Evolutionary conservation across 2,329 filamentous ascomycete genomes (phyloP).

Genomic region (Hypoxylon rubiginosum): DNA sequence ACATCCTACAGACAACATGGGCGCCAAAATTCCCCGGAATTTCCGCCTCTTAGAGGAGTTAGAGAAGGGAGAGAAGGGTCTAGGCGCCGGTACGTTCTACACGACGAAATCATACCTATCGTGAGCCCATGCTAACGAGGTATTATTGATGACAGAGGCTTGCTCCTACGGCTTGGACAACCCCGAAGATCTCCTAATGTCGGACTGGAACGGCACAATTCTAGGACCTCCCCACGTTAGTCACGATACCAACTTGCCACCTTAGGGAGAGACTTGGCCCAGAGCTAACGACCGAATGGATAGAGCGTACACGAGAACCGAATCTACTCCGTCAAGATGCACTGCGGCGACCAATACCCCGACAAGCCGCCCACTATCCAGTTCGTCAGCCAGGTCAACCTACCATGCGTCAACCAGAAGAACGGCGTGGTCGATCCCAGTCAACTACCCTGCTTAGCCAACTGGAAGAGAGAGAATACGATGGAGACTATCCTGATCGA

Average conservation of each 20-base stretch:
- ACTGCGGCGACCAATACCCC: slow-evolving; percentile 91
- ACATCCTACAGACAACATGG: slow-evolving; percentile 39
- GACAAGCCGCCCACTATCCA: slow-evolving; percentile 89
- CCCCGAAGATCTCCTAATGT: slow-evolving; percentile 95
- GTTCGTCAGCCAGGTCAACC: slow-evolving; percentile 94
- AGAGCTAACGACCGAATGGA: slow-evolving; percentile 13
- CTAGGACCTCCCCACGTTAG: slow-evolving; percentile 94
- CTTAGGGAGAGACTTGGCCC: slow-evolving; percentile 3
- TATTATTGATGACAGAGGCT: slow-evolving; percentile 72
- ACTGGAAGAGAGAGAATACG: slow-evolving; percentile 93
- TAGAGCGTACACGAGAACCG: slow-evolving; percentile 97
- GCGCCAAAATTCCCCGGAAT: slow-evolving; percentile 89
- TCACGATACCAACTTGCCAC: slow-evolving; percentile 37
- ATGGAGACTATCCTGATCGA: slow-evolving; percentile 96
- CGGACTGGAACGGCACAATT: slow-evolving; percentile 98
- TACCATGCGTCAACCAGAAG: slow-evolving; percentile 89
- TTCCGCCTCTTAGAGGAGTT: slow-evolving; percentile 97
- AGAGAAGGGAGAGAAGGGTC: slow-evolving; percentile 98
- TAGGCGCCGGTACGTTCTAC: slow-evolving; percentile 79
- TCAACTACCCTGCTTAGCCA: slow-evolving; percentile 85
- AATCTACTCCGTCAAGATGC: slow-evolving; percentile 98
- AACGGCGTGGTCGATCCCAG: slow-evolving; percentile 87
- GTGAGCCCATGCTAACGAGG: not conserved
- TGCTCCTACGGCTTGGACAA: slow-evolving; percentile 97
- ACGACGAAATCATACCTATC: slow-evolving; percentile 4